Conservation (phyloP, 164 flowering plant genomes). For the grape (Vitis vinifera) region ASM3070453v1 NC_081816.1:6943001-6943500, state of each 20-base stretch:
- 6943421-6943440: background rate
- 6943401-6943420: slow-evolving; percentile 7
- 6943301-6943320: slow-evolving; percentile 11
- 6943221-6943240: no score
- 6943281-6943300: slow-evolving; percentile 27
- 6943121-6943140: no score
- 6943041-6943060: no score
- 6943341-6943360: slow-evolving; percentile 31
- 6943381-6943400: slow-evolving; percentile 24
- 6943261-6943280: slow-evolving; percentile 29
- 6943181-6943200: no score
- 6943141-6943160: no score
- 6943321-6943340: slow-evolving; percentile 21
- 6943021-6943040: no score
- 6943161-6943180: no score
- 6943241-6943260: background rate
- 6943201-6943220: no score
- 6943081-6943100: no score
- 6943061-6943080: no score
- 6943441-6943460: background rate
- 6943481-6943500: background rate
- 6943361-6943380: slow-evolving; percentile 34
- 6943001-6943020: no score
- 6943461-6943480: background rate
- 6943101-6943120: no score